These are phyloP conservation scores for Colletotrichum musae DNA, from an alignment of 2,329 filamentous ascomycete genomes.

Conservation along the genomic window DNA sequence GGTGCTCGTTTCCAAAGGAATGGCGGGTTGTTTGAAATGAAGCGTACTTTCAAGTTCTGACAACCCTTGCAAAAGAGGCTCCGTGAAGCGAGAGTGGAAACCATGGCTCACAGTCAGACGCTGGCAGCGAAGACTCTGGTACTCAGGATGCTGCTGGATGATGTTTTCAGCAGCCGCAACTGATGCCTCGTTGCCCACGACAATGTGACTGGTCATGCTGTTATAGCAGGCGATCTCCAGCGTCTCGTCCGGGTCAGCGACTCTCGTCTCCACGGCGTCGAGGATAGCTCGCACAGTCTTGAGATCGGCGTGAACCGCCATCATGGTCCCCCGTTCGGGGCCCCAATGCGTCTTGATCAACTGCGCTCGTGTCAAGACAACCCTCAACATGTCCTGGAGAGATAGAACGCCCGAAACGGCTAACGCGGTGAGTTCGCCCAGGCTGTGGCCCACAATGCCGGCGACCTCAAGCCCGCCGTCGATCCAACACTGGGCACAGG, in stretches of 20 bases:
- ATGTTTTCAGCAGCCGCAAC: constrained; percentile 22
- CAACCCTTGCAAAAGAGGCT: constrained; percentile 49
- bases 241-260: too few relatives aligned
- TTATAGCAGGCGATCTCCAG: constrained; percentile 63
- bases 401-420: too few relatives aligned
- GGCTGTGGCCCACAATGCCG: neutral
- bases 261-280: constrained; percentile 5
- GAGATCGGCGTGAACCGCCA: constrained; percentile 49
- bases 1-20: constrained; percentile 14
- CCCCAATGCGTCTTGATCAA: constrained; percentile 51
- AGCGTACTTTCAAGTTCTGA: constrained; percentile 35
- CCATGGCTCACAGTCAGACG: constrained; percentile 61
- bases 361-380: too few relatives aligned
- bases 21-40: constrained; percentile 36
- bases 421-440: too few relatives aligned
- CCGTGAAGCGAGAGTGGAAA: constrained; percentile 61
- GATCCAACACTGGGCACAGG: constrained; percentile 14
- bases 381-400: too few relatives aligned
- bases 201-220: constrained; percentile 54
- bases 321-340: constrained; percentile 55
- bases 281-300: constrained; percentile 42
- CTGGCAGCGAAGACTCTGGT: constrained; percentile 46
- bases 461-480: constrained; percentile 6
- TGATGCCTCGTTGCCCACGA: constrained; percentile 53
- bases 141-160: neutral